Conservation (phyloP, 495 filamentous ascomycete genomes). For the Baudoinia panamericana region DNA sequence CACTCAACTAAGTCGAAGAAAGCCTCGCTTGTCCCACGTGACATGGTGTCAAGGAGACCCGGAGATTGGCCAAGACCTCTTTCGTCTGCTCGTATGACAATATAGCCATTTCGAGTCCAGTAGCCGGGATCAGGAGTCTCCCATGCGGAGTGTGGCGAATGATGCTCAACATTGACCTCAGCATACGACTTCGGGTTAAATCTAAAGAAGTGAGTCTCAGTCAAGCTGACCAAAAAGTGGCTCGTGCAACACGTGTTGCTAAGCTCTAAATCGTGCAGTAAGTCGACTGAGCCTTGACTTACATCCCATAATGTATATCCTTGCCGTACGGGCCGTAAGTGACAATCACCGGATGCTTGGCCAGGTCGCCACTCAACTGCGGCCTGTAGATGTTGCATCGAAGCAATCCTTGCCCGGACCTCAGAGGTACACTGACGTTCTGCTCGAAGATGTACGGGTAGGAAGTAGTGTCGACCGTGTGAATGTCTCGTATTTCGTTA, state of each 20-base stretch:
- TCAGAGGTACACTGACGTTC: constrained; percentile 25
- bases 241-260: no score
- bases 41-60: constrained; percentile 49
- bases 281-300: neutral
- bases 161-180: constrained; percentile 37
- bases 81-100: constrained; percentile 46
- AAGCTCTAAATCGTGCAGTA: no score
- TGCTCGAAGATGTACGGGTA: constrained; percentile 31
- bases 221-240: no score
- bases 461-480: constrained; percentile 28
- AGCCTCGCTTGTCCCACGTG: constrained; percentile 40
- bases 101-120: constrained; percentile 50
- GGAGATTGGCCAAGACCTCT: constrained; percentile 44
- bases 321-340: constrained; percentile 56
- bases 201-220: no score
- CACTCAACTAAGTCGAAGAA: constrained; percentile 52
- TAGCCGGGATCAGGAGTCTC: constrained; percentile 49
- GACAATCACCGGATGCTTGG: constrained; percentile 41
- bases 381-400: constrained; percentile 26
- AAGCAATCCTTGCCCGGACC: constrained; percentile 3
- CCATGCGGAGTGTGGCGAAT: constrained; percentile 39
- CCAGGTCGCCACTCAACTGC: constrained; percentile 20
- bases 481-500: no score
- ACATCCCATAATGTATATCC: constrained; percentile 36
- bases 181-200: constrained; percentile 36